These are phyloP conservation scores for Hanseniaspora opuntiae DNA, from an alignment of 805 yeast species.

Conservation along the genomic window DNA sequence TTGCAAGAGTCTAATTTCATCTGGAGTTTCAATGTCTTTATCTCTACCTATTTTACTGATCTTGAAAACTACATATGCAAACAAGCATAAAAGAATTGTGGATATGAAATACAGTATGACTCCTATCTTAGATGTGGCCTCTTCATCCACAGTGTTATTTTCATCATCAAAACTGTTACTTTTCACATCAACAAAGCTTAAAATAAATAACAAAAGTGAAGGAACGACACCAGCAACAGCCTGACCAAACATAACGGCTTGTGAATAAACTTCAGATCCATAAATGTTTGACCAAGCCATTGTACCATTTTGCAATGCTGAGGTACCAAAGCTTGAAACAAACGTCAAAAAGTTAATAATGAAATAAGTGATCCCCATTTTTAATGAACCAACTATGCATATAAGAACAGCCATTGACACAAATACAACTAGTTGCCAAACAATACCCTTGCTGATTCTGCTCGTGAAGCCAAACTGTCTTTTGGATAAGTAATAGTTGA, in stretches of 20 bases:
- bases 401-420: conserved; percentile 38
- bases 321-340: conserved; percentile 58
- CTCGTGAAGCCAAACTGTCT: conserved; percentile 43
- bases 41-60: conserved; percentile 18
- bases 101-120: conserved; percentile 28
- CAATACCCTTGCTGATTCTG: conserved; percentile 50
- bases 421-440: conserved; percentile 46
- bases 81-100: conserved; percentile 21
- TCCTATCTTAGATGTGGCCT: conserved; percentile 19
- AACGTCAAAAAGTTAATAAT: conserved; percentile 50
- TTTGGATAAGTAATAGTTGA: conserved; percentile 50
- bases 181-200: conserved; percentile 29
- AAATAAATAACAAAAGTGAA: conserved; percentile 37
- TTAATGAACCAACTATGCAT: conserved; percentile 20
- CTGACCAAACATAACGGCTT: conserved; percentile 88
- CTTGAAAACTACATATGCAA: conserved; percentile 20
- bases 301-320: conserved; percentile 77
- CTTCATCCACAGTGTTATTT: conserved; percentile 14
- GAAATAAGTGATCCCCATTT: conserved; percentile 26
- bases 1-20: not conserved
- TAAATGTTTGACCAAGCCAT: conserved; percentile 72
- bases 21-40: not conserved
- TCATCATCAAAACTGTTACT: conserved; percentile 15
- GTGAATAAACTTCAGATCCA: conserved; percentile 59
- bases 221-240: conserved; percentile 91